These are phyloP conservation scores for Athelia sp. DNA, from an alignment of 1,284 basidiomycete genomes.

Conservation along the genomic window DNA sequence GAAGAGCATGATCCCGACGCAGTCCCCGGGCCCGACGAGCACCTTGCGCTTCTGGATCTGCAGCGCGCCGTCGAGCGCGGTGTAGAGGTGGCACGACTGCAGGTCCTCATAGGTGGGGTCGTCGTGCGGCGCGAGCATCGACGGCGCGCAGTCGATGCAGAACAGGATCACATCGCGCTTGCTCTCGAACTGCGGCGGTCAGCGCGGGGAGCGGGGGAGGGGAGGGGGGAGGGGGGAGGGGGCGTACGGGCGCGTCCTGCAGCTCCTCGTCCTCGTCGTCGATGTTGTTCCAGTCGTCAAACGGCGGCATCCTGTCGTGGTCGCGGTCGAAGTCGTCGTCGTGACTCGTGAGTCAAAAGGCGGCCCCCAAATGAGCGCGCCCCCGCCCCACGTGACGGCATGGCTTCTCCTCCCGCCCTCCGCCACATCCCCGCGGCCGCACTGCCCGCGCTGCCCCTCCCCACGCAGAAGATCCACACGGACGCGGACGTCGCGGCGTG, in stretches of 20 bases:
- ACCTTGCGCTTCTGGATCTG: slow-evolving; percentile 89
- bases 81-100: slow-evolving; percentile 60
- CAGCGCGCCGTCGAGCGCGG: slow-evolving; percentile 77
- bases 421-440: slow-evolving; percentile 13
- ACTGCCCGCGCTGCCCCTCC: slow-evolving; percentile 26
- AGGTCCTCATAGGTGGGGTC: slow-evolving; percentile 56
- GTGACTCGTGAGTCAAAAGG: neutral
- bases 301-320: slow-evolving; percentile 50
- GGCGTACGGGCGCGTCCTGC: slow-evolving; percentile 56
- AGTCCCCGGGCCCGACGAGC: slow-evolving; percentile 81
- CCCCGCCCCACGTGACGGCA: no score
- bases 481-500: slow-evolving; percentile 69
- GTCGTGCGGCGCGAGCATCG: slow-evolving; percentile 77
- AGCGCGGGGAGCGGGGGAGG: neutral
- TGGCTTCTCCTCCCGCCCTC: no score
- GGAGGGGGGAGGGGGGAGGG: slow-evolving; percentile 1
- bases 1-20: slow-evolving; percentile 86
- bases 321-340: neutral
- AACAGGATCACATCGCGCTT: slow-evolving; percentile 85
- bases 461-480: slow-evolving; percentile 46
- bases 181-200: slow-evolving; percentile 64
- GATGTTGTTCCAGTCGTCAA: slow-evolving; percentile 70
- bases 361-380: neutral
- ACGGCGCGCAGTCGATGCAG: slow-evolving; percentile 87
- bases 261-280: slow-evolving; percentile 78